Conservation (phyloP, 179 eudicot genomes). For the Beta macrorhiza region DNA sequence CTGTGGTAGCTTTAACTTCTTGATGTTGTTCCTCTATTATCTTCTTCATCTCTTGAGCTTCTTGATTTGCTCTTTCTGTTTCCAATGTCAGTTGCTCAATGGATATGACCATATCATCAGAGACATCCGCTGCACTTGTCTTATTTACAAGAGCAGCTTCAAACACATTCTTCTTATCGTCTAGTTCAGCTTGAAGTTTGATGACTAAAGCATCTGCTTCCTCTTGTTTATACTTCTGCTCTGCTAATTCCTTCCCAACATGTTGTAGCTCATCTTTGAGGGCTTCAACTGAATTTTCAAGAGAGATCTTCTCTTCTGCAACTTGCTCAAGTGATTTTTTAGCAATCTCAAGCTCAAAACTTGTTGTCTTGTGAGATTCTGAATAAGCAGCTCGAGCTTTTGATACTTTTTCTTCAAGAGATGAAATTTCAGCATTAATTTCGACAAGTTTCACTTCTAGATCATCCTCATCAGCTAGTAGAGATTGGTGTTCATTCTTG, state of each 20-base stretch:
- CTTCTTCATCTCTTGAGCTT: constrained; percentile 40
- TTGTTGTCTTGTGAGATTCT: constrained; percentile 38
- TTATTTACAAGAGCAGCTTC: constrained; percentile 43
- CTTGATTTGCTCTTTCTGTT: constrained; percentile 39
- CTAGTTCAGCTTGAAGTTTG: constrained; percentile 39
- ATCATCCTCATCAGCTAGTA: constrained; percentile 25
- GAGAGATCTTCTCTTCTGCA: constrained; percentile 50
- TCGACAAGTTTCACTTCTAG: constrained; percentile 43
- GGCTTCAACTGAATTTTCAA: constrained; percentile 44
- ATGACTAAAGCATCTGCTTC: constrained; percentile 30
- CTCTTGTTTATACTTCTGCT: constrained; percentile 41
- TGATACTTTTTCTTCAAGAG: constrained; percentile 50
- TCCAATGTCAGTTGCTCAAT: constrained; percentile 43
- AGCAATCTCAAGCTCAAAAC: constrained; percentile 55
- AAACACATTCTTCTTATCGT: constrained; percentile 49
- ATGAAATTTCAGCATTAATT: constrained; percentile 43
- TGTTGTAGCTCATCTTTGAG: constrained; percentile 54
- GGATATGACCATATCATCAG: constrained; percentile 31
- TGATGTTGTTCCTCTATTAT: constrained; percentile 26
- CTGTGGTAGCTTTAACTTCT: constrained; percentile 44
- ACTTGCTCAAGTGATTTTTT: constrained; percentile 44
- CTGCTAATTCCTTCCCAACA: constrained; percentile 45
- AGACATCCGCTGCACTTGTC: constrained; percentile 34
- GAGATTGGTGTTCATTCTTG: constrained; percentile 36
- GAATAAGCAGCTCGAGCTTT: constrained; percentile 43